Evolutionary conservation across 176 grass and related monocot genomes (phyloP).

Genomic region (Secale cereale): DNA sequence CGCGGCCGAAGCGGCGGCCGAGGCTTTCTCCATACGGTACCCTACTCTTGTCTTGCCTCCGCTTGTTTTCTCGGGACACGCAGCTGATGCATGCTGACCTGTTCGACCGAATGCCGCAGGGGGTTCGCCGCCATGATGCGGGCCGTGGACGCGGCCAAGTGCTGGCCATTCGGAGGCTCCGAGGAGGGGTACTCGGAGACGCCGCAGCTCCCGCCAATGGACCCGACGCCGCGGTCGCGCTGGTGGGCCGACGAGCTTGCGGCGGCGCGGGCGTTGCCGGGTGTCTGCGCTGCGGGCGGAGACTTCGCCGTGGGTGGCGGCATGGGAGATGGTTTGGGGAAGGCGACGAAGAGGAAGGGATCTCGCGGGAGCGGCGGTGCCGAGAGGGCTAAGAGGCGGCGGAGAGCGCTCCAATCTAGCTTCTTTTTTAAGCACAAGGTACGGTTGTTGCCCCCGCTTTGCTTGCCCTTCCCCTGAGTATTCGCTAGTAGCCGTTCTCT

Average conservation of each 20-base stretch:
- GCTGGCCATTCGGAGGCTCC: conserved; percentile 24
- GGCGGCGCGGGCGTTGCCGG: background rate
- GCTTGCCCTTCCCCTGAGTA: background rate
- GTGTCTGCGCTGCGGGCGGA: background rate
- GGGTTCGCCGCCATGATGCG: conserved; percentile 38
- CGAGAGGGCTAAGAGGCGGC: conserved; percentile 25
- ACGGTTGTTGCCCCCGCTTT: background rate
- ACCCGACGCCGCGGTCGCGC: conserved; percentile 21
- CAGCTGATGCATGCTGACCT: conserved; percentile 1
- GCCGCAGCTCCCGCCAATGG: conserved; percentile 29
- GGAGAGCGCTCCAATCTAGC: conserved; percentile 20
- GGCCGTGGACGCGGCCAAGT: conserved; percentile 30
- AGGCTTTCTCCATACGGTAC: conserved; percentile 56
- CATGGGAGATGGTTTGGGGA: background rate
- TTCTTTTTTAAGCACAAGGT: conserved; percentile 34
- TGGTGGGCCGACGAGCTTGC: conserved; percentile 48
- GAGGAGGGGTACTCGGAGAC: background rate
- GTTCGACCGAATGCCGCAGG: conserved; percentile 24
- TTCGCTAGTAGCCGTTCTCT: background rate
- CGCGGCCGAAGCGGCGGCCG: background rate
- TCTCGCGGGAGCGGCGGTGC: background rate
- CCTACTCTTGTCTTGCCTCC: background rate
- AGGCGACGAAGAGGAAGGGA: conserved; percentile 34
- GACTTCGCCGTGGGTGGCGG: background rate
- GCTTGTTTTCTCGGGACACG: background rate